Evolutionary conservation across 139 green algal genomes (phyloP).

Genomic region (Micractinium sp.): DNA sequence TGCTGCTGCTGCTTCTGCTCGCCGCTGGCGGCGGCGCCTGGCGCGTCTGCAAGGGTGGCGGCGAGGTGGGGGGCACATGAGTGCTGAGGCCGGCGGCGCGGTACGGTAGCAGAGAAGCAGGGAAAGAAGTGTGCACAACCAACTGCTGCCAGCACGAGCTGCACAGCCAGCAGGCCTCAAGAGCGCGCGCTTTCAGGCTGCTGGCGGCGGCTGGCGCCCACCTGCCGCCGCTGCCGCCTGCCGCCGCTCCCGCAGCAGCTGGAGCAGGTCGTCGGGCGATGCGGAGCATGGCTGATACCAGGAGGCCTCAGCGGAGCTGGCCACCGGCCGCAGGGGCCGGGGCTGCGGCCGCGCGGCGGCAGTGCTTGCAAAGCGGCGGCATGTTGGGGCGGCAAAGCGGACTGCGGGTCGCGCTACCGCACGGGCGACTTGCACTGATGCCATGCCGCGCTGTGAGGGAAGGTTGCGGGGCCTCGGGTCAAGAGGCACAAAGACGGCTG

Average conservation of each 20-base stretch:
- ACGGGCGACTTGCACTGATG: too few species aligned
- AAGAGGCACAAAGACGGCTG: too few species aligned
- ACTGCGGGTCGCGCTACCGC: too few species aligned
- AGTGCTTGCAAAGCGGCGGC: slow-evolving; percentile 22
- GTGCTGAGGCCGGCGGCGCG: background rate
- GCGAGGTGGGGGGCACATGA: background rate
- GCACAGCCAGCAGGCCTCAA: background rate
- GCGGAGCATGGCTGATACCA: slow-evolving; percentile 37
- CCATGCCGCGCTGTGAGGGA: too few species aligned
- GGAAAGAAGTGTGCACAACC: background rate
- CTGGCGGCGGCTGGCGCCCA: background rate
- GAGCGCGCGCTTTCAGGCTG: background rate
- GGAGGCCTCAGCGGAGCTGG: background rate
- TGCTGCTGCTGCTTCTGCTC: slow-evolving; percentile 16
- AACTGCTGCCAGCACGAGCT: background rate
- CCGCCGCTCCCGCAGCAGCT: slow-evolving; percentile 27
- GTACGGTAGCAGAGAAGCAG: background rate
- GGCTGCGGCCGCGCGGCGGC: background rate
- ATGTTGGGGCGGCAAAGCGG: too few species aligned
- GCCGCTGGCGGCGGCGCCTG: background rate
- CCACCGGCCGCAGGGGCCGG: slow-evolving; percentile 3
- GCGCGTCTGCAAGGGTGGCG: background rate
- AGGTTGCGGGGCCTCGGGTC: too few species aligned
- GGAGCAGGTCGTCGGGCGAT: slow-evolving; percentile 39
- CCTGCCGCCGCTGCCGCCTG: slow-evolving; percentile 19